Conservation (phyloP, 2,329 filamentous ascomycete species). For the Pezicula radicicola region DNA sequence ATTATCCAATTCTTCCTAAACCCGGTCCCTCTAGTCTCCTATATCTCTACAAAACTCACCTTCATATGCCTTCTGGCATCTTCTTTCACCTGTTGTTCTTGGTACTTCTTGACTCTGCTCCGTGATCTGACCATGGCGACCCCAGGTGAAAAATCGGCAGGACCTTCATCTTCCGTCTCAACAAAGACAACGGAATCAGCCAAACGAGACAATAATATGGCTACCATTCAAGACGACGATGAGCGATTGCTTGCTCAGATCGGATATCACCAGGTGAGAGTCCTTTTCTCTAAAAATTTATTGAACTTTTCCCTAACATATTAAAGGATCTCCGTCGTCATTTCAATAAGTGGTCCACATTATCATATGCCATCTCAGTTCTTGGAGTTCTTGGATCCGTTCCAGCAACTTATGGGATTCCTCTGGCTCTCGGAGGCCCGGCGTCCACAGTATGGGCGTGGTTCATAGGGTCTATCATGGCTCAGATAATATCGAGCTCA, state of each 20-base stretch:
- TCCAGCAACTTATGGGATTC: conserved; percentile 58
- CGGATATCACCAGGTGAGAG: conserved; percentile 57
- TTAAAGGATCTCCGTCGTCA: conserved; percentile 56
- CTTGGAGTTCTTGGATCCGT: conserved; percentile 63
- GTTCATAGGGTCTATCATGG: conserved; percentile 62
- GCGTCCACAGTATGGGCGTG: conserved; percentile 65
- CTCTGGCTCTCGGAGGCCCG: conserved; percentile 56
- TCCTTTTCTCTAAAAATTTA: not conserved
- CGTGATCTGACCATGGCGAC: not conserved
- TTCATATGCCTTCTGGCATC: too few species aligned
- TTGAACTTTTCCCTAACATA: not conserved
- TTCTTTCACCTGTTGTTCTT: too few species aligned
- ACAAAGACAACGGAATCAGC: not conserved
- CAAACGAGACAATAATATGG: conserved; percentile 29
- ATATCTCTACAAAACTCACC: too few species aligned
- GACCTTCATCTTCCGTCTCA: not conserved
- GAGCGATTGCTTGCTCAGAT: conserved; percentile 58
- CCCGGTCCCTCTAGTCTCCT: too few species aligned
- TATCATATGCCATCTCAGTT: conserved; percentile 65
- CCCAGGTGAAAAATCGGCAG: not conserved
- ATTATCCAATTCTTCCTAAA: too few species aligned
- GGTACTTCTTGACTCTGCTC: not conserved
- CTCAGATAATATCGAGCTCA: conserved; percentile 60
- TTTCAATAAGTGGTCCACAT: conserved; percentile 64
- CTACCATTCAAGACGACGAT: conserved; percentile 54